Conservation (phyloP, 148 eudicot genomes). For the Gaultheria prostrata region DNA sequence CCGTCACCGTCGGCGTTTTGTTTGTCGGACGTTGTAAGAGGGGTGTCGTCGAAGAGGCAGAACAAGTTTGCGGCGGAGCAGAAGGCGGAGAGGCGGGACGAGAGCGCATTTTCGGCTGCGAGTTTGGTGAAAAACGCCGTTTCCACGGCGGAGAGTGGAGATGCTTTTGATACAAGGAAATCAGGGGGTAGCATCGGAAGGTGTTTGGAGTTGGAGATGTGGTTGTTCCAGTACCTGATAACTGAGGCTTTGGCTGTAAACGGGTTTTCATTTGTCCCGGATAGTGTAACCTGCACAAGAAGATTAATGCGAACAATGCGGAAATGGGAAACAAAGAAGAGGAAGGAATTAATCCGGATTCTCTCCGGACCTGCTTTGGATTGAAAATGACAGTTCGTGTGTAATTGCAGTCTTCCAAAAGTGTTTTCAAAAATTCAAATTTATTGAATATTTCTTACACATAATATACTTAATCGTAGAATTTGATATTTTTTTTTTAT, state of each 20-base stretch:
- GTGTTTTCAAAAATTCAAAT: no score
- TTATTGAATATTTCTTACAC: no score
- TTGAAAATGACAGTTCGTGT: no score
- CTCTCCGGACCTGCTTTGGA: no score
- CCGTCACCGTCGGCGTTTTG: constrained; percentile 21
- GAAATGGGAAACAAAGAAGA: background rate
- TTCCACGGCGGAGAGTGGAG: constrained; percentile 59
- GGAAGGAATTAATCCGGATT: background rate
- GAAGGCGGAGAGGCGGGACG: constrained; percentile 49
- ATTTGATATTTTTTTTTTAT: no score
- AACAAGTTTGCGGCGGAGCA: constrained; percentile 71
- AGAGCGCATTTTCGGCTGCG: constrained; percentile 48
- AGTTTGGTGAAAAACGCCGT: constrained; percentile 48
- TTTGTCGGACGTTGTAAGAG: background rate
- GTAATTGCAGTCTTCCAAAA: no score
- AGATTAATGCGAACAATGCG: background rate
- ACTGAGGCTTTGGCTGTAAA: constrained; percentile 75
- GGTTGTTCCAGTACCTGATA: constrained; percentile 74
- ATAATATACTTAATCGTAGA: no score
- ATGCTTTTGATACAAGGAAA: constrained; percentile 75
- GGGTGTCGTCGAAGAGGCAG: constrained; percentile 39
- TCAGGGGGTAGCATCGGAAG: constrained; percentile 31
- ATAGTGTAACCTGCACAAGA: constrained; percentile 45
- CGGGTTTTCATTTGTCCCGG: constrained; percentile 40
- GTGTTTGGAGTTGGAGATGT: constrained; percentile 41